Evolutionary conservation across 768 basidiomycete genomes (phyloP).

Genomic region (Naganishia friedmannii): DNA sequence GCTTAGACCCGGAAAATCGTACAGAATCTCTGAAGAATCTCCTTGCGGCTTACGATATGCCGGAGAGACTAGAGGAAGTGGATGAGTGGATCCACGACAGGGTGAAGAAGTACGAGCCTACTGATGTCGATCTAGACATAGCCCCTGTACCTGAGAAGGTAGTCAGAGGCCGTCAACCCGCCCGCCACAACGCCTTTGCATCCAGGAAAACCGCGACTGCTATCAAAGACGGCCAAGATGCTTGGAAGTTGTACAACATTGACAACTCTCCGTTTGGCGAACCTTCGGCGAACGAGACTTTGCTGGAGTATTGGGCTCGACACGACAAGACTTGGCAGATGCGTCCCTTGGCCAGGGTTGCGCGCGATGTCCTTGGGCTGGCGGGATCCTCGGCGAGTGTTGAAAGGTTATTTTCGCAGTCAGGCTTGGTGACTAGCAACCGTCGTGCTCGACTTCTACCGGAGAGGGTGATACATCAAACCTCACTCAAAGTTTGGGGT

Average conservation of each 20-base stretch:
- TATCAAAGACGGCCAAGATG: background rate
- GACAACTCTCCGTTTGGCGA: background rate
- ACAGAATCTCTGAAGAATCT: background rate
- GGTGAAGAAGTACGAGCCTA: too few species aligned
- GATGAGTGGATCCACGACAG: too few species aligned
- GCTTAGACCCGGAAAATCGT: constrained; percentile 4
- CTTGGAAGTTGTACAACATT: background rate
- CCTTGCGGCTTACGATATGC: background rate
- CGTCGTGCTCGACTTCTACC: too few species aligned
- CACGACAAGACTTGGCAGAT: background rate
- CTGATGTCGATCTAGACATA: too few species aligned
- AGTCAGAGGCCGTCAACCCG: too few species aligned
- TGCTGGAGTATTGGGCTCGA: constrained; percentile 2
- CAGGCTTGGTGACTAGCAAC: background rate
- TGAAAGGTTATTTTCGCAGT: constrained; percentile 2
- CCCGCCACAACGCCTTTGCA: too few species aligned
- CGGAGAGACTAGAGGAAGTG: too few species aligned
- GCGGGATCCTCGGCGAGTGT: constrained; percentile 1
- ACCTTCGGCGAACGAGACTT: background rate
- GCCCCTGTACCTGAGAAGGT: too few species aligned
- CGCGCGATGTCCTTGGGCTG: constrained; percentile 3
- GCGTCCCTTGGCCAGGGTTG: constrained; percentile 1
- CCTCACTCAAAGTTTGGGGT: too few species aligned
- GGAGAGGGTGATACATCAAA: too few species aligned
- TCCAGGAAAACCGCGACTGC: too few species aligned